Percentiles rank a stretch among this genome's conserved stretches.
These are phyloP conservation scores for Backusella liffmaniae DNA, from an alignment of 192 early-diverging fungal species.

Conservation along the genomic window DNA sequence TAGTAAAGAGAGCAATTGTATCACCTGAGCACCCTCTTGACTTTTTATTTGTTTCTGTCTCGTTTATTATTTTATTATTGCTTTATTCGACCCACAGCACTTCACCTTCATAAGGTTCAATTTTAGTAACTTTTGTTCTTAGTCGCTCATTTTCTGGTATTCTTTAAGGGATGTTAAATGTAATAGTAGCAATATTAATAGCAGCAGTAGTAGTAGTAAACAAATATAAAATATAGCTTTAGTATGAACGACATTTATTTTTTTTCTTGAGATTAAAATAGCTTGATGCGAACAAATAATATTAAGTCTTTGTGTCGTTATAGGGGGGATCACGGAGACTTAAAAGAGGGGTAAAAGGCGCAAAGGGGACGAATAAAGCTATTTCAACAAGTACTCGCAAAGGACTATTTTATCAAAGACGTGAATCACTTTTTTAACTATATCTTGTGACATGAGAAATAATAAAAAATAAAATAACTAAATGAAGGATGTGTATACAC, in stretches of 20 bases:
- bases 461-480: neutral
- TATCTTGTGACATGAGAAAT: neutral
- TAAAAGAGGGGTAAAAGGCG: neutral
- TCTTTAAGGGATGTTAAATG: neutral
- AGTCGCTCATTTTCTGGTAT: neutral
- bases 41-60: constrained; percentile 3
- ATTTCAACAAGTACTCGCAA: neutral
- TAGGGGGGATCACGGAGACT: constrained; percentile 1
- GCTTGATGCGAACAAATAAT: constrained; percentile 1
- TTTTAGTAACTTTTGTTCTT: neutral
- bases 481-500: neutral
- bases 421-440: neutral
- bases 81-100: neutral
- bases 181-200: too few relatives aligned
- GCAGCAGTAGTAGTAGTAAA: neutral
- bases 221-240: neutral
- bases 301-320: constrained; percentile 1
- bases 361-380: constrained; percentile 4
- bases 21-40: constrained; percentile 6
- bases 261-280: constrained; percentile 7
- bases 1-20: constrained; percentile 7
- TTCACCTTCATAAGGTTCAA: neutral
- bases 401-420: neutral
- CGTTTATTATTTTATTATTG: neutral
- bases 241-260: neutral